These are phyloP conservation scores for Moniliella sp. DNA, from an alignment of 1,284 basidiomycete species.

Conservation along the genomic window DNA sequence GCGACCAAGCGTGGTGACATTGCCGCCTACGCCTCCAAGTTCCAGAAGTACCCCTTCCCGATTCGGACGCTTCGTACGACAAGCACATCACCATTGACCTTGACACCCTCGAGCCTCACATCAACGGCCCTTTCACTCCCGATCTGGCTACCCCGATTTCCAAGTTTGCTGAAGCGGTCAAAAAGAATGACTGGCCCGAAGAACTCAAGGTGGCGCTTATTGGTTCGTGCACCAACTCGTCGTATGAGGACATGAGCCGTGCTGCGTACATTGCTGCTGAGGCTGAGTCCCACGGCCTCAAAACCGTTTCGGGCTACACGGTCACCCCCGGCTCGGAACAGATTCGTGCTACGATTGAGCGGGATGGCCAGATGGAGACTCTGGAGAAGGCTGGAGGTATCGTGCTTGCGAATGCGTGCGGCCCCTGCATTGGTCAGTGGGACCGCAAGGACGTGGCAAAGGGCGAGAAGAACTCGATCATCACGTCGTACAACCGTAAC, in stretches of 20 bases:
- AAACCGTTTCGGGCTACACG: slow-evolving; percentile 79
- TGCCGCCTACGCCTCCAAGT: slow-evolving; percentile 67
- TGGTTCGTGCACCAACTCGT: slow-evolving; percentile 99
- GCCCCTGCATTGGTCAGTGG: slow-evolving; percentile 98
- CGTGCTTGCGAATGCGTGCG: slow-evolving; percentile 93
- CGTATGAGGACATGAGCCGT: slow-evolving; percentile 98
- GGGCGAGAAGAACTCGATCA: slow-evolving; percentile 72
- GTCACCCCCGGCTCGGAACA: slow-evolving; percentile 96
- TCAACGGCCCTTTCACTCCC: slow-evolving; percentile 77
- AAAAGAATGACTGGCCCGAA: slow-evolving; percentile 85
- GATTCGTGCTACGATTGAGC: slow-evolving; percentile 85
- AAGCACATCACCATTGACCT: slow-evolving; percentile 83
- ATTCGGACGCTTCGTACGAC: slow-evolving; percentile 79
- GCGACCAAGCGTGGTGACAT: slow-evolving; percentile 77
- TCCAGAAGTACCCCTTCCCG: slow-evolving; percentile 80
- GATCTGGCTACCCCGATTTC: slow-evolving; percentile 46
- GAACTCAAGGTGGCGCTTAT: slow-evolving; percentile 94
- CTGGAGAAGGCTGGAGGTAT: slow-evolving; percentile 74
- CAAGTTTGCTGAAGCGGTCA: slow-evolving; percentile 72
- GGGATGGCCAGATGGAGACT: slow-evolving; percentile 73
- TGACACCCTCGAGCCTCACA: slow-evolving; percentile 86
- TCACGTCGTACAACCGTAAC: slow-evolving; percentile 99
- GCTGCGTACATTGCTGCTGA: slow-evolving; percentile 79
- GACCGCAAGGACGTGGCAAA: slow-evolving; percentile 87
- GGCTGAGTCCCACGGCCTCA: slow-evolving; percentile 64